phyloP scores from a whole-genome alignment of 2,329 filamentous ascomycete genomes.

The Paracorniculantispora psalliotae region DNA sequence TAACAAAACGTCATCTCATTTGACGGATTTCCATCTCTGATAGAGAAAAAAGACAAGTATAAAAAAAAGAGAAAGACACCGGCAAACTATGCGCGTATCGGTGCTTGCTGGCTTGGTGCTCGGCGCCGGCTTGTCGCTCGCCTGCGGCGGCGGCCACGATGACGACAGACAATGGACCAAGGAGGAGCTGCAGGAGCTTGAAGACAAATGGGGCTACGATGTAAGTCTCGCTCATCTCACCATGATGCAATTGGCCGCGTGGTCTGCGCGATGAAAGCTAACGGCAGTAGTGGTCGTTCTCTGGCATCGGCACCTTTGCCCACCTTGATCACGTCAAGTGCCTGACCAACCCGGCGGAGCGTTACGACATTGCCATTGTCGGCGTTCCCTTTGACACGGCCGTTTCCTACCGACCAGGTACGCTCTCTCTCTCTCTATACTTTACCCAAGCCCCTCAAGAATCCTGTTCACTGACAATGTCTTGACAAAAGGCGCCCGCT shows the following conservation, averaged over 20 bases:
- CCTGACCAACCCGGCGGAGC: constrained; percentile 57
- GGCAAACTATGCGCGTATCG: background rate
- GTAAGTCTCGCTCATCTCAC: constrained; percentile 30
- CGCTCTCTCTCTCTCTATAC: constrained; percentile 17
- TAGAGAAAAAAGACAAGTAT: no score
- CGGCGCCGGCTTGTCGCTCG: constrained; percentile 22
- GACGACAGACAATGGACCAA: constrained; percentile 41
- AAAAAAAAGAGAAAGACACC: no score
- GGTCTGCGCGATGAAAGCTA: background rate
- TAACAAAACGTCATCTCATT: no score
- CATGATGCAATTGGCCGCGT: background rate
- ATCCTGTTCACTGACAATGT: background rate
- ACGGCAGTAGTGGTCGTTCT: constrained; percentile 45
- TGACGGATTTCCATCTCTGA: no score
- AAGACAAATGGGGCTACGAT: constrained; percentile 54
- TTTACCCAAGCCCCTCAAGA: background rate
- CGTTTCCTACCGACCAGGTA: constrained; percentile 63
- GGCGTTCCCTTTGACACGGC: constrained; percentile 72
- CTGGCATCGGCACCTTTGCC: constrained; percentile 70
- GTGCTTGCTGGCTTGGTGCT: constrained; percentile 24
- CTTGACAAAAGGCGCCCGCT: constrained; percentile 55
- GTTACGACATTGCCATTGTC: constrained; percentile 67
- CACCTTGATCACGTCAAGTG: constrained; percentile 66
- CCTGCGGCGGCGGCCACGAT: constrained; percentile 25
- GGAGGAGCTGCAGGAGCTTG: constrained; percentile 47